phyloP scores from a whole-genome alignment of 148 eudicot genomes.

The Cornus controversa region DNA sequence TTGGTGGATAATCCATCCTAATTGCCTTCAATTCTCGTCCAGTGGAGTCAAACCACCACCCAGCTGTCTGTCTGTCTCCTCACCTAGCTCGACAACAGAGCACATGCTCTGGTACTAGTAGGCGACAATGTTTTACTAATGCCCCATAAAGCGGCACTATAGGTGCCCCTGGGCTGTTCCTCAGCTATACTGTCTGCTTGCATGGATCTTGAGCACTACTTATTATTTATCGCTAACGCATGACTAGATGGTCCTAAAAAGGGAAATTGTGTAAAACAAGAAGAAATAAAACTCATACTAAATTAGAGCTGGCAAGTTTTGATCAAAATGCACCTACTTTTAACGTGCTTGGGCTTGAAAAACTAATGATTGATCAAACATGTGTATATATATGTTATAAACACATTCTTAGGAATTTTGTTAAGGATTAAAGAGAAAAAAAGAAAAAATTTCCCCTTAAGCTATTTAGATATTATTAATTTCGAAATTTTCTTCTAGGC shows the following conservation, averaged over 20 bases:
- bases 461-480: too few relatives aligned
- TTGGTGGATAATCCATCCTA: not conserved
- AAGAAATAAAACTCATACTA: not conserved
- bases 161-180: too few relatives aligned
- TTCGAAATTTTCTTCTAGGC: too few relatives aligned
- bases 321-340: too few relatives aligned
- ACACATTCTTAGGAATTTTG: too few relatives aligned
- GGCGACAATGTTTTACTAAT: not conserved
- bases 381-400: not conserved
- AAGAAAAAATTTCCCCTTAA: too few relatives aligned
- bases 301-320: too few relatives aligned
- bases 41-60: not conserved
- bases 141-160: not conserved
- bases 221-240: too few relatives aligned
- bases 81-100: not conserved
- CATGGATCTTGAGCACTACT: not conserved
- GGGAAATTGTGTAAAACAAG: not conserved
- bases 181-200: not conserved
- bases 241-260: not conserved
- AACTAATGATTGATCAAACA: not conserved
- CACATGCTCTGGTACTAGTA: not conserved
- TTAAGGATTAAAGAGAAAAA: too few relatives aligned
- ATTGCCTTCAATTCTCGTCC: not conserved
- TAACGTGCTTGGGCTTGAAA: too few relatives aligned
- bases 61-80: not conserved